Percentiles rank a stretch among this genome's conserved stretches.
Conservation (phyloP, 129 eudicot species). For the Helianthus tuberosus region DNA sequence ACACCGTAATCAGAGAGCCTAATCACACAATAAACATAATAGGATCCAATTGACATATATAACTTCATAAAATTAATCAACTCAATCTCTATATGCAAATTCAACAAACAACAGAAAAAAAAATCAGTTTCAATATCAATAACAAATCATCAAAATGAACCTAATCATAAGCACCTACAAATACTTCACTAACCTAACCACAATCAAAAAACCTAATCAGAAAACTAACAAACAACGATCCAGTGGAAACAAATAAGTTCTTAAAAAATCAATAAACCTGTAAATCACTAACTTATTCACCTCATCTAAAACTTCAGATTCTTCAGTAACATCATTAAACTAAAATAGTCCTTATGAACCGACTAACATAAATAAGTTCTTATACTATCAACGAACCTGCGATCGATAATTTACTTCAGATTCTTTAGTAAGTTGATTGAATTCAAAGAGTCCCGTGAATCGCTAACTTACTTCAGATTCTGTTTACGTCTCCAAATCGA, state of each 20-base stretch:
- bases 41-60: background rate
- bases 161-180: background rate
- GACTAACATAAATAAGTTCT: background rate
- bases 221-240: background rate
- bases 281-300: background rate
- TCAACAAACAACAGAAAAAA: background rate
- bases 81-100: background rate
- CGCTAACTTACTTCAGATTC: no score
- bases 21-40: background rate
- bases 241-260: background rate
- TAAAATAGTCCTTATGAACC: background rate
- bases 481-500: no score
- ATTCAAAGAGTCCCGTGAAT: background rate
- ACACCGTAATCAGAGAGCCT: background rate
- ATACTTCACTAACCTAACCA: background rate
- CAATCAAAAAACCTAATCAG: background rate
- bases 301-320: background rate
- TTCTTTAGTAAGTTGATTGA: background rate
- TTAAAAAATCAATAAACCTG: background rate
- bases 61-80: background rate
- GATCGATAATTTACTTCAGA: constrained; percentile 8
- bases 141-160: background rate
- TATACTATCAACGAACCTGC: background rate
- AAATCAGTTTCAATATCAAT: background rate
- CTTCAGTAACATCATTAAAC: constrained; percentile 5